Percentiles rank a stretch among this genome's conserved stretches.
phyloP scores from a whole-genome alignment of 2,329 filamentous ascomycete species.

The Lithohypha guttulata region DNA sequence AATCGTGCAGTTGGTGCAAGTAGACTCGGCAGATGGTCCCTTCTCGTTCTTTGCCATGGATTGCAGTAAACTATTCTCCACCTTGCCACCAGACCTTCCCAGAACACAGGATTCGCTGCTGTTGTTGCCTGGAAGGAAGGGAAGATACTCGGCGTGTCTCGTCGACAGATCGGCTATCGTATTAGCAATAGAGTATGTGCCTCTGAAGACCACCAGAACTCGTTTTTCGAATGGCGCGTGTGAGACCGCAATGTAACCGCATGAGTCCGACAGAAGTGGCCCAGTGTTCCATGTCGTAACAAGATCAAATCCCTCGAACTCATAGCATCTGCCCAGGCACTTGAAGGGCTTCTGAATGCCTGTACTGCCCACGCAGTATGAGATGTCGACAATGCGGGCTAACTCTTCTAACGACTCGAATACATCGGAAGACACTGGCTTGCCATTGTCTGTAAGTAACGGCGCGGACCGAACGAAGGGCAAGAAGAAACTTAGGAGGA shows the following conservation, averaged over 20 bases:
- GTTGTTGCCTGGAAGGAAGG: slow-evolving; percentile 54
- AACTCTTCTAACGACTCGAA: slow-evolving; percentile 78
- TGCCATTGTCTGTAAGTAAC: background rate
- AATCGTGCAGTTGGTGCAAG: slow-evolving; percentile 79
- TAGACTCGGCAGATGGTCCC: slow-evolving; percentile 27
- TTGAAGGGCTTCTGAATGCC: slow-evolving; percentile 74
- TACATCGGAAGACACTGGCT: slow-evolving; percentile 47
- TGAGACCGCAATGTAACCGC: slow-evolving; percentile 87
- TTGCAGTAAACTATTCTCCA: slow-evolving; percentile 13
- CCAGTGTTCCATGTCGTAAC: slow-evolving; percentile 86
- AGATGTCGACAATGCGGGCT: slow-evolving; percentile 83
- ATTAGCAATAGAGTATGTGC: slow-evolving; percentile 88
- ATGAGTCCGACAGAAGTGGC: slow-evolving; percentile 73
- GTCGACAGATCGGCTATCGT: slow-evolving; percentile 84
- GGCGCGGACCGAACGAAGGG: slow-evolving; percentile 3
- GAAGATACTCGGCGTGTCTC: slow-evolving; percentile 78
- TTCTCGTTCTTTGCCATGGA: slow-evolving; percentile 14
- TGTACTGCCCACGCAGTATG: slow-evolving; percentile 81
- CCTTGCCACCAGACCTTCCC: slow-evolving; percentile 8
- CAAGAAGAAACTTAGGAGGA: background rate
- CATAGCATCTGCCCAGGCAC: slow-evolving; percentile 72
- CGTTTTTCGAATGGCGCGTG: slow-evolving; percentile 49
- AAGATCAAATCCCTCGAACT: slow-evolving; percentile 71
- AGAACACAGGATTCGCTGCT: slow-evolving; percentile 20
- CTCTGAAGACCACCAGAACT: slow-evolving; percentile 81